Evolutionary conservation across 805 yeast genomes (phyloP), one percentile per base, ranked within the genome.

Genomic region (Yarrowia yakushimensis): DNA sequence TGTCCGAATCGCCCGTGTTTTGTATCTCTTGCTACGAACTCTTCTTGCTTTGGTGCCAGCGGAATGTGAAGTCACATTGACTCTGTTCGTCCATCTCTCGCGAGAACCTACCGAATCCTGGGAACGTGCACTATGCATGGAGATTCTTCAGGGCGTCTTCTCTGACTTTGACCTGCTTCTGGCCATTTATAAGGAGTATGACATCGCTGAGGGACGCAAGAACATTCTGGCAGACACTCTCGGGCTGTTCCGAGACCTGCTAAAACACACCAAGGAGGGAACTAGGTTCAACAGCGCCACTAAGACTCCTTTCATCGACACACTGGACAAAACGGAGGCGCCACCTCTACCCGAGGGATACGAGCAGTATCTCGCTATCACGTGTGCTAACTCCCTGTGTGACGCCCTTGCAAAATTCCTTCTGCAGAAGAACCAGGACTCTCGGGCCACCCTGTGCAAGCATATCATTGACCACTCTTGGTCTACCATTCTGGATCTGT

Each of bases 61-160:
- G 31, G 97, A 93, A 72, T 79, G 88, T 25, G 97, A 91, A 69
- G 91, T 90, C 7, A 83, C 92, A 1, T 74, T 93, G 15, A 85
- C 96, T 0, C 77, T 88, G 25, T 73, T 91, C 33, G 88, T 88
- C 17, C 96, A 88, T 70, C 80, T 82, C n/a, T 70, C 89, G 0
- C 77, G 78, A 33, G 85, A 83, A 6, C 79, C 85, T 0, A 79
- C 79, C 0, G 84, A 86, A 2, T 63, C 69, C 7, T 93, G 97
- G 97, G 89, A 88, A 66, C 83, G 85, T 65, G 79, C 85, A 1
- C 72, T 91, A 13, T 82, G 91, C 0, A 73, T 90, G 48, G 99
- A 93, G 71, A 80, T 90, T 11, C 88, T 83, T 69, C 81, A 79
- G 55, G 81, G 81, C 0, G 71, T 90, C 0, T 81, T 85, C 54